phyloP scores from a whole-genome alignment of 208 protist species.

The Leishmania braziliensis region DNA sequence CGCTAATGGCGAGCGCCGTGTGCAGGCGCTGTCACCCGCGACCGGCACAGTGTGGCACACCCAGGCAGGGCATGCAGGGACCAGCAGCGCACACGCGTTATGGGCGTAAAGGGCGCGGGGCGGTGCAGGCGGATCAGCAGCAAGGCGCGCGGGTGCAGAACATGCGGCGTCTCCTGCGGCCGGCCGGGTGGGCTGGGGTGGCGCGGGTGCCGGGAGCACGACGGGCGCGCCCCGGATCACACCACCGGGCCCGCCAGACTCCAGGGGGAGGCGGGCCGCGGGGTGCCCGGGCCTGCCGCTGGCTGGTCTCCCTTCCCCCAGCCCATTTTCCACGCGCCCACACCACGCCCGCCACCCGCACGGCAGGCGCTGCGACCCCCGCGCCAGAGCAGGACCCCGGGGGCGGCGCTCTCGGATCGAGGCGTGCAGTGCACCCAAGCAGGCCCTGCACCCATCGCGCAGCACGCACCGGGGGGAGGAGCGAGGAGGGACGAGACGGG shows the following conservation, averaged over 20 bases:
- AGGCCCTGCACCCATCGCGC: not conserved
- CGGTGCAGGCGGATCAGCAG: not conserved
- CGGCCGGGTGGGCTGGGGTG: not conserved
- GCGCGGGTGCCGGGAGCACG: not conserved
- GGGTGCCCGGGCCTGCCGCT: not conserved
- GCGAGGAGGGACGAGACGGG: not conserved
- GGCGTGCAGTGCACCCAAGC: not conserved
- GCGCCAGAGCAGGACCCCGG: not conserved
- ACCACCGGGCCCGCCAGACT: not conserved
- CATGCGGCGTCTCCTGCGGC: not conserved
- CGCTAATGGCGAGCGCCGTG: not conserved
- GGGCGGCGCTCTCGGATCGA: not conserved
- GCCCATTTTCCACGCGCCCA: not conserved
- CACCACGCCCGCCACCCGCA: not conserved
- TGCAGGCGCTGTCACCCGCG: not conserved
- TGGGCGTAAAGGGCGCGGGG: not conserved
- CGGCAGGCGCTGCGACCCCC: not conserved
- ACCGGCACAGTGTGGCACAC: not conserved
- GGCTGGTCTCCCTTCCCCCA: not conserved
- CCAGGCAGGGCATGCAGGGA: not conserved
- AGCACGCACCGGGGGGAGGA: not conserved
- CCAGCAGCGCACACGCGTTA: not conserved
- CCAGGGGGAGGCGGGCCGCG: not conserved
- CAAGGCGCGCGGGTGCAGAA: not conserved
- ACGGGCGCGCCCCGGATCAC: not conserved